Evolutionary conservation across 116 monocot genomes (phyloP), one percentile per base, ranked within the genome.

Genomic region (Papilionanthe hybrid): DNA sequence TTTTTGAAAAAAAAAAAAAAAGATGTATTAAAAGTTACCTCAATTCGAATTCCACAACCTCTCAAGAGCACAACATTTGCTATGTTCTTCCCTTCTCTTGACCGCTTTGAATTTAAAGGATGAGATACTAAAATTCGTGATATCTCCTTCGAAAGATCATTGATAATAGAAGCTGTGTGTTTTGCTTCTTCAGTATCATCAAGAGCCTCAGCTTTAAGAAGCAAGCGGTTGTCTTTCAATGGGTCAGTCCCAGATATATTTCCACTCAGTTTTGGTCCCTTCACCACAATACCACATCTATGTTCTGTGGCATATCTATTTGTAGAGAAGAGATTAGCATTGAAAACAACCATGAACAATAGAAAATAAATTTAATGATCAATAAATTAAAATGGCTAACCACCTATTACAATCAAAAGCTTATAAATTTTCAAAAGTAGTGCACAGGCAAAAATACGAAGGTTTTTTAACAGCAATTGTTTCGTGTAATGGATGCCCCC

Each of bases 201-300:
- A 76, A 99, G 71, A 45, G 98, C 83, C 75, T 93, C 87, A 56
- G 95, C 93, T 87, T 94, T 91, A 63, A 99, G 84, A 86, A 94
- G 94, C 67, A 90, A 75, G 42, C 95, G 93, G 76, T 94, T 94
- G 77, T 99, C 98, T 84, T 99, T 99, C 77, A 99, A 84, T 78
- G 98, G 98, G 60, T 99, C 98, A 27, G 98, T 99, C 32, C 98
- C 98, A 67, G 98, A 94, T 77, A 99, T 99, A 83, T 99, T 99
- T 74, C 98, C 98, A 86, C 98, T 99, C 78, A 99, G 75, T 60
- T 84, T 99, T 71, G 98, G 95, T n/a, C 98, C 95, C 85, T 99
- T 94, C 20, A 94, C 95, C 76, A 99, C 98, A 42, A 99, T 95
- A 67, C 98, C 98, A 49, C 98, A 99, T 86, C 98, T 91, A 81